These are phyloP conservation scores for Metschnikowia bowlesiae DNA, from an alignment of 805 yeast genomes.

Conservation along the genomic window DNA sequence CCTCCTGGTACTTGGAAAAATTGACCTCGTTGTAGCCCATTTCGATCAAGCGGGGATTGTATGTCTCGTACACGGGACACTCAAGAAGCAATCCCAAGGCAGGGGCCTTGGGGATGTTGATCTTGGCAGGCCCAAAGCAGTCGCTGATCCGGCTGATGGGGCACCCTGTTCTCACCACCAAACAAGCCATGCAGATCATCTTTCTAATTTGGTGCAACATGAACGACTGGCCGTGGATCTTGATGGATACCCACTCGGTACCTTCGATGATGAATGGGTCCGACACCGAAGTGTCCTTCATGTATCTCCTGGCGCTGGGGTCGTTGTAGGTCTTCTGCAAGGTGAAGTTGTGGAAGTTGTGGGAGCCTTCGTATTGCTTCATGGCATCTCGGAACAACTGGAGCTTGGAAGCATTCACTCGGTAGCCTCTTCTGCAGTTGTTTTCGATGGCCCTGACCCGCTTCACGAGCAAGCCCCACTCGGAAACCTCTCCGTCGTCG, in stretches of 20 bases:
- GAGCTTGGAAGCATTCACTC: conserved; percentile 61
- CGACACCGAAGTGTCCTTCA: conserved; percentile 73
- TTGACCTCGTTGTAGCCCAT: conserved; percentile 75
- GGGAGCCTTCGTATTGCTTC: conserved; percentile 75
- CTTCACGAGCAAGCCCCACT: conserved; percentile 41
- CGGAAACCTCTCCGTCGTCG: conserved; percentile 33
- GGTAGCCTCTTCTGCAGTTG: conserved; percentile 59
- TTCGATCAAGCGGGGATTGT: conserved; percentile 63
- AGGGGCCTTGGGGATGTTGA: conserved; percentile 96
- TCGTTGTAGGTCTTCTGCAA: conserved; percentile 79
- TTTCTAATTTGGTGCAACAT: conserved; percentile 98
- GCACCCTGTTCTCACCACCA: conserved; percentile 81
- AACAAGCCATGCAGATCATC: conserved; percentile 93
- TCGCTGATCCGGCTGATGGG: conserved; percentile 71
- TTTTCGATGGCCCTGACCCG: conserved; percentile 62
- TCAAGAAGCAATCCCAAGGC: conserved; percentile 89
- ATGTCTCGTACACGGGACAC: conserved; percentile 85
- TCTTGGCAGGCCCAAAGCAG: conserved; percentile 67
- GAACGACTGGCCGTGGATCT: conserved; percentile 96
- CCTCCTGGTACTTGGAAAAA: conserved; percentile 58
- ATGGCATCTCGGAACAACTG: conserved; percentile 62
- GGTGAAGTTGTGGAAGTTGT: conserved; percentile 88
- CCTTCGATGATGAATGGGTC: conserved; percentile 90
- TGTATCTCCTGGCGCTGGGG: conserved; percentile 77
- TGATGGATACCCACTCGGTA: conserved; percentile 94